Evolutionary conservation across 2,329 filamentous ascomycete species (phyloP).

Genomic region (Malbranchea cinnamomea): DNA sequence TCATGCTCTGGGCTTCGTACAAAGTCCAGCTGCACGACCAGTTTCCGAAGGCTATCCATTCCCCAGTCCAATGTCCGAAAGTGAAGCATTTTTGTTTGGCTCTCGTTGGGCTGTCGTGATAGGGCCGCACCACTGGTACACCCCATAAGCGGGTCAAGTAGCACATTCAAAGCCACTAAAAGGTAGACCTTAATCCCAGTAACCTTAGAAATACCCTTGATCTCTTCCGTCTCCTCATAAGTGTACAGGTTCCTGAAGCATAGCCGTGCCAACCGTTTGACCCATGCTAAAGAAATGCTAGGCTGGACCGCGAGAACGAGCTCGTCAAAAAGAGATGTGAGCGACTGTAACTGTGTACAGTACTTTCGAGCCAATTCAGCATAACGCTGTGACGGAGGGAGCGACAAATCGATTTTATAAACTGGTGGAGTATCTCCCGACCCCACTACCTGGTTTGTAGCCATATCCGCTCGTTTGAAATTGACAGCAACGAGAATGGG

Average conservation of each 20-base stretch:
- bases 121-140: slow-evolving; percentile 44
- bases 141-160: slow-evolving; percentile 49
- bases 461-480: too few species aligned
- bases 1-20: slow-evolving; percentile 20
- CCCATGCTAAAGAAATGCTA: slow-evolving; percentile 13
- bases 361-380: slow-evolving; percentile 33
- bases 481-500: too few species aligned
- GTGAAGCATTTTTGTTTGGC: slow-evolving; percentile 19
- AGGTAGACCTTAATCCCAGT: slow-evolving; percentile 43
- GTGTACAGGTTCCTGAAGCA: slow-evolving; percentile 37
- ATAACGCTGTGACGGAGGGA: slow-evolving; percentile 39
- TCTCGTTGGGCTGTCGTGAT: slow-evolving; percentile 9
- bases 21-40: slow-evolving; percentile 40
- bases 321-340: slow-evolving; percentile 38
- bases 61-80: slow-evolving; percentile 38
- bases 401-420: slow-evolving; percentile 40
- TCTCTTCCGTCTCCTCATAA: slow-evolving; percentile 44
- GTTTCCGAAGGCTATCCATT: slow-evolving; percentile 35
- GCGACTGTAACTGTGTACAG: slow-evolving; percentile 25
- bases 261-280: slow-evolving; percentile 28
- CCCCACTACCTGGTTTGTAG: too few species aligned
- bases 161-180: slow-evolving; percentile 46
- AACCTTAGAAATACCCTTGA: slow-evolving; percentile 40
- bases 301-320: slow-evolving; percentile 25
- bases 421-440: slow-evolving; percentile 19